These are phyloP conservation scores for Phlebiopsis gigantea DNA, from an alignment of 768 basidiomycete genomes.

Conservation along the genomic window DNA sequence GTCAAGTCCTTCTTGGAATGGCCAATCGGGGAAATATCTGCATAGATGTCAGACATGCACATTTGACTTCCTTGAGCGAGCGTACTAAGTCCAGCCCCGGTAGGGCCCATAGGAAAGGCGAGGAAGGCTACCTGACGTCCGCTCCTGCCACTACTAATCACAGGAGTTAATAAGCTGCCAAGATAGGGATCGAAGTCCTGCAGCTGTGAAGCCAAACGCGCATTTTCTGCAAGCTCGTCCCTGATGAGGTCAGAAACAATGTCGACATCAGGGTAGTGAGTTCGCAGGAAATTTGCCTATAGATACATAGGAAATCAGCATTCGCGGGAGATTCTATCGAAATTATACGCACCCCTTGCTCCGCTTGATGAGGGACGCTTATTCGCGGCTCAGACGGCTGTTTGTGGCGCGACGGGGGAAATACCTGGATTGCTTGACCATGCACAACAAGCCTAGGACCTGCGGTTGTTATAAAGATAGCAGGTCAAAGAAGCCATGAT, in stretches of 20 bases:
- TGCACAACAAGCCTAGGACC: slow-evolving; percentile 28
- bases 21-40: slow-evolving; percentile 48
- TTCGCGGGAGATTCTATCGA: background rate
- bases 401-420: slow-evolving; percentile 39
- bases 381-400: slow-evolving; percentile 29
- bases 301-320: background rate
- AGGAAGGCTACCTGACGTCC: slow-evolving; percentile 29
- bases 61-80: background rate
- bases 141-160: slow-evolving; percentile 23
- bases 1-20: slow-evolving; percentile 23
- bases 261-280: slow-evolving; percentile 67
- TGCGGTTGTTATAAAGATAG: no score
- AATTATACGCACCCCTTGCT: slow-evolving; percentile 53
- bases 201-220: slow-evolving; percentile 28
- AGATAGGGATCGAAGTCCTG: slow-evolving; percentile 49
- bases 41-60: background rate
- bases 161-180: slow-evolving; percentile 47
- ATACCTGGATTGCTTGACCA: slow-evolving; percentile 38
- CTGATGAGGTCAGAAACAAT: slow-evolving; percentile 64
- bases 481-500: background rate
- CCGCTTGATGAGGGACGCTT: slow-evolving; percentile 38
- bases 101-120: slow-evolving; percentile 63
- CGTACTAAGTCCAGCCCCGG: slow-evolving; percentile 57
- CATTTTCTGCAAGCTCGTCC: slow-evolving; percentile 47
- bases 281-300: slow-evolving; percentile 69